These are phyloP conservation scores for Delitschia confertaspora DNA, from an alignment of 495 filamentous ascomycete genomes.

Conservation along the genomic window DNA sequence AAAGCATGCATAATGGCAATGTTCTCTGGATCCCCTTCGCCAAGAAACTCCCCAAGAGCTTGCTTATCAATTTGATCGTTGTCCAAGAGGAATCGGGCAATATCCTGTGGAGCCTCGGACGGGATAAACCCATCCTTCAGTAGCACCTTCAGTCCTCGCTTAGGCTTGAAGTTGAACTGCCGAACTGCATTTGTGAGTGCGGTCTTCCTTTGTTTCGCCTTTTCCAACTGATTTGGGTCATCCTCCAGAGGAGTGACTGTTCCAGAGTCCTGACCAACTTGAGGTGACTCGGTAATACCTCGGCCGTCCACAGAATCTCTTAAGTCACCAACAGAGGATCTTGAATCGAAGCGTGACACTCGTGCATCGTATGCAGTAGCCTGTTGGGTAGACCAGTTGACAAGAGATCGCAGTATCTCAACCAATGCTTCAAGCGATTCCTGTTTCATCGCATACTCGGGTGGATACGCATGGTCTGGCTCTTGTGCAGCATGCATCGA, in stretches of 20 bases:
- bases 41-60: slow-evolving; percentile 87
- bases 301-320: slow-evolving; percentile 68
- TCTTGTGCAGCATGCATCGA: slow-evolving; percentile 54
- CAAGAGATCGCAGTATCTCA: slow-evolving; percentile 76
- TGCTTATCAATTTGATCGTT: slow-evolving; percentile 77
- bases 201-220: slow-evolving; percentile 86
- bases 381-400: slow-evolving; percentile 87
- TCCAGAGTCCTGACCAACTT: slow-evolving; percentile 35
- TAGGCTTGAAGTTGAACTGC: slow-evolving; percentile 97
- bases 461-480: slow-evolving; percentile 58
- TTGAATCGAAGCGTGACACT: slow-evolving; percentile 43
- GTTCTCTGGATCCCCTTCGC: slow-evolving; percentile 84
- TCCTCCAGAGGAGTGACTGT: slow-evolving; percentile 76
- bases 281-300: slow-evolving; percentile 22
- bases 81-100: slow-evolving; percentile 70
- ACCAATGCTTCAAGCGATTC: slow-evolving; percentile 82
- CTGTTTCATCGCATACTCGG: slow-evolving; percentile 80
- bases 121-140: slow-evolving; percentile 78
- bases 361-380: slow-evolving; percentile 53
- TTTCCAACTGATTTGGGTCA: slow-evolving; percentile 84
- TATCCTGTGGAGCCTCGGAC: slow-evolving; percentile 65
- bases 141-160: slow-evolving; percentile 79
- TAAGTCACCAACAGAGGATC: slow-evolving; percentile 63
- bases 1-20: slow-evolving; percentile 98
- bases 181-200: slow-evolving; percentile 79